Percentiles rank a stretch among this genome's conserved stretches.
phyloP scores from a whole-genome alignment of 164 flowering plant genomes.

The Akebia trifoliata region DNA sequence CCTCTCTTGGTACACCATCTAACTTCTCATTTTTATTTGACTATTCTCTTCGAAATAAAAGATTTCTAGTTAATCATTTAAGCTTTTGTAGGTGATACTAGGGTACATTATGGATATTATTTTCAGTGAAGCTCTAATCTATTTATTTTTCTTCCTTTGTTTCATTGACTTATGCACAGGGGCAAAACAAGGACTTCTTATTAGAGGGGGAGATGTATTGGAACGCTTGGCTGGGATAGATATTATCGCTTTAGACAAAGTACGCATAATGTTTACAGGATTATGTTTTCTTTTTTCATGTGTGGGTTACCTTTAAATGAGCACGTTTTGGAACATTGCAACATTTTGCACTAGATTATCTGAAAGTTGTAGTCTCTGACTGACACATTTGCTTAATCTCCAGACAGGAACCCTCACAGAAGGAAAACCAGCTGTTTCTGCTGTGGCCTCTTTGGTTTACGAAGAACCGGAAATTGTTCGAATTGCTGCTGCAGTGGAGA shows the following conservation, averaged over 20 bases:
- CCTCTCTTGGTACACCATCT: conserved; percentile 72
- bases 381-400: conserved; percentile 15
- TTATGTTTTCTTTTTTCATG: not conserved
- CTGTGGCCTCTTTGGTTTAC: conserved; percentile 54
- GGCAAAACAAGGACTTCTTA: conserved; percentile 88
- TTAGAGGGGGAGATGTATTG: conserved; percentile 95
- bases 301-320: not conserved
- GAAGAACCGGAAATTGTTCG: conserved; percentile 65
- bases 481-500: conserved; percentile 96
- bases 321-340: conserved; percentile 5
- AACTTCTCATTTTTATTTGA: not conserved
- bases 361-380: not conserved
- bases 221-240: conserved; percentile 81
- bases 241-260: conserved; percentile 82
- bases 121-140: conserved; percentile 1
- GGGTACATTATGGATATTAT: not conserved
- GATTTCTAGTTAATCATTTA: not conserved
- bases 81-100: not conserved
- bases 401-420: conserved; percentile 98
- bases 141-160: too few species aligned
- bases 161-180: conserved; percentile 39
- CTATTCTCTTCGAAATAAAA: not conserved
- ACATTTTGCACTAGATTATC: not conserved
- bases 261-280: conserved; percentile 17
- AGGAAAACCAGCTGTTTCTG: conserved; percentile 84